phyloP scores from a whole-genome alignment of 176 grass and related monocot species.

The Pontederia paniculata region DNA sequence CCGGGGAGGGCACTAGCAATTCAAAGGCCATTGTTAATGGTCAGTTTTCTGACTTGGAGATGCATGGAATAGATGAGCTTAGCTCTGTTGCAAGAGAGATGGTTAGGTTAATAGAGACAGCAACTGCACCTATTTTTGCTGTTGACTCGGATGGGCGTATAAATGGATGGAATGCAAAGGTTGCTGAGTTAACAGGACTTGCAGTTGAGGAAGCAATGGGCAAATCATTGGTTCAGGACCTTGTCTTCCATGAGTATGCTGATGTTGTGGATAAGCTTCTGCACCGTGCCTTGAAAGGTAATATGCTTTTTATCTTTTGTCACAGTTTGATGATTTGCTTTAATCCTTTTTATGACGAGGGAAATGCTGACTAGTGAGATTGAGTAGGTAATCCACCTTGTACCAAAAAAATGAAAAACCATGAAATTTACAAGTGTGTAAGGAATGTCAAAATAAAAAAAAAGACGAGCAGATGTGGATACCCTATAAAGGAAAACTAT shows the following conservation, averaged over 20 bases:
- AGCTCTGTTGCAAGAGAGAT: slow-evolving; percentile 85
- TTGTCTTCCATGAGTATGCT: slow-evolving; percentile 69
- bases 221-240: slow-evolving; percentile 82
- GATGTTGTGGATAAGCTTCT: slow-evolving; percentile 68
- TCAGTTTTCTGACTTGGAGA: slow-evolving; percentile 54
- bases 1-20: slow-evolving; percentile 41
- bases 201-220: slow-evolving; percentile 90
- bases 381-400: too few species aligned
- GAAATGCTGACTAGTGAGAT: too few species aligned
- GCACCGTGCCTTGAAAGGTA: slow-evolving; percentile 64
- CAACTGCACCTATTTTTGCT: slow-evolving; percentile 87
- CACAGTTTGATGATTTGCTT: too few species aligned
- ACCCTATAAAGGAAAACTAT: too few species aligned
- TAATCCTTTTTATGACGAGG: too few species aligned
- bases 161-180: slow-evolving; percentile 99
- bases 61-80: slow-evolving; percentile 87
- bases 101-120: slow-evolving; percentile 92
- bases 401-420: too few species aligned
- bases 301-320: slow-evolving; percentile 15
- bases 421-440: too few species aligned
- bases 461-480: too few species aligned
- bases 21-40: slow-evolving; percentile 59
- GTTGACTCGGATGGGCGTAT: slow-evolving; percentile 75
- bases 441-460: too few species aligned
- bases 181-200: slow-evolving; percentile 81